These are phyloP conservation scores for Cryptococcus wingfieldii DNA, from an alignment of 1,284 basidiomycete species.

Conservation along the genomic window DNA sequence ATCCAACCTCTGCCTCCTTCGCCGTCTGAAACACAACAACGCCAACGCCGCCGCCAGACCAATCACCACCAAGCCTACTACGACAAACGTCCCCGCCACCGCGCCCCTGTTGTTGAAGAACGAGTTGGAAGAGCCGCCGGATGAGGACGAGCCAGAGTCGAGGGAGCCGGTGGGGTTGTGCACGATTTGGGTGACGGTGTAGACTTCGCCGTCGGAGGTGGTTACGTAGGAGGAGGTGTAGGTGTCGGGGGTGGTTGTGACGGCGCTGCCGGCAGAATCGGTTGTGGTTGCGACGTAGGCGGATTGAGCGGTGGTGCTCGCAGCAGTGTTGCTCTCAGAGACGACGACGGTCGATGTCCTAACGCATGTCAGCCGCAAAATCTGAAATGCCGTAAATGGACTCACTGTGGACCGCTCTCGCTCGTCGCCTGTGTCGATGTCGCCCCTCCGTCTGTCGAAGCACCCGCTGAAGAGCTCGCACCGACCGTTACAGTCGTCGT, in stretches of 20 bases:
- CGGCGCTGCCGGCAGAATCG: slow-evolving; percentile 26
- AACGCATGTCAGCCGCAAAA: not conserved
- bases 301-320: slow-evolving; percentile 27
- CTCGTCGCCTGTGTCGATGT: slow-evolving; percentile 1
- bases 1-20: slow-evolving; percentile 47
- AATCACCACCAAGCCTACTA: slow-evolving; percentile 49
- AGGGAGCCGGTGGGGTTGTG: slow-evolving; percentile 45
- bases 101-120: slow-evolving; percentile 50
- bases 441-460: not conserved
- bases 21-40: slow-evolving; percentile 44
- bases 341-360: slow-evolving; percentile 28
- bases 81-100: slow-evolving; percentile 50
- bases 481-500: slow-evolving; percentile 4
- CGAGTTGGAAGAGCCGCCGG: slow-evolving; percentile 28
- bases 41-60: slow-evolving; percentile 45
- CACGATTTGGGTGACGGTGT: slow-evolving; percentile 45
- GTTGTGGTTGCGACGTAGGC: slow-evolving; percentile 38
- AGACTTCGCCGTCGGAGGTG: slow-evolving; percentile 41
- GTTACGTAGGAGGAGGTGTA: slow-evolving; percentile 39
- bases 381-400: too few relatives aligned
- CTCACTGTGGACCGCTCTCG: not conserved
- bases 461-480: not conserved
- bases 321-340: slow-evolving; percentile 3
- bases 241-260: slow-evolving; percentile 36
- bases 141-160: slow-evolving; percentile 30